Conservation (phyloP, 2,329 filamentous ascomycete species). For the Sclerotinia spermophila region DNA sequence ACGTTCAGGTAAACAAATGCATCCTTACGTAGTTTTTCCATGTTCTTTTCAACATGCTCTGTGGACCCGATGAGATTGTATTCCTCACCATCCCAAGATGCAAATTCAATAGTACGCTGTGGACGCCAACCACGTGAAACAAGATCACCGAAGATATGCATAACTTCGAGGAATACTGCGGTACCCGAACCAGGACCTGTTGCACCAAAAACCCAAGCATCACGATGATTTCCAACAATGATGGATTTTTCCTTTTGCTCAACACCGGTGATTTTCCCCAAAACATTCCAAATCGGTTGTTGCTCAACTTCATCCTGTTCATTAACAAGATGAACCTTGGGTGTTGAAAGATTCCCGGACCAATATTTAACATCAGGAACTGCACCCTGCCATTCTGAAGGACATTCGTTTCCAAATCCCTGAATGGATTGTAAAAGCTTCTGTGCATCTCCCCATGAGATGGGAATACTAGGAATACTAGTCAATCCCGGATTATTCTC, state of each 20-base stretch:
- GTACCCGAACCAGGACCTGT: constrained; percentile 84
- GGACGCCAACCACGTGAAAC: constrained; percentile 79
- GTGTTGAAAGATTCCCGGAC: constrained; percentile 73
- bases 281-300: constrained; percentile 88
- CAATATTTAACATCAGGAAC: constrained; percentile 81
- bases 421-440: constrained; percentile 71
- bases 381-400: constrained; percentile 70
- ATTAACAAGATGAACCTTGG: constrained; percentile 78
- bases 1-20: constrained; percentile 90
- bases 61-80: constrained; percentile 94
- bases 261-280: constrained; percentile 77
- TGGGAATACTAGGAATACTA: constrained; percentile 82
- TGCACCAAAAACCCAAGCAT: constrained; percentile 87
- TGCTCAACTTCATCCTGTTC: constrained; percentile 77
- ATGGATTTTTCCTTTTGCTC: constrained; percentile 81
- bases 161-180: constrained; percentile 85
- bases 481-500: constrained; percentile 70
- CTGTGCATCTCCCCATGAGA: constrained; percentile 87
- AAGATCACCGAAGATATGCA: constrained; percentile 78
- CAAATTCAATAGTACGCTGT: constrained; percentile 91
- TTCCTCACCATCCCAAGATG: constrained; percentile 91
- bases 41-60: constrained; percentile 85
- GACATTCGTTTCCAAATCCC: constrained; percentile 67
- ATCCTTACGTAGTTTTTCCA: constrained; percentile 67
- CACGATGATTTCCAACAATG: constrained; percentile 88